Evolutionary conservation across 2,329 filamentous ascomycete genomes (phyloP).

Genomic region (Alternaria ethzedia): DNA sequence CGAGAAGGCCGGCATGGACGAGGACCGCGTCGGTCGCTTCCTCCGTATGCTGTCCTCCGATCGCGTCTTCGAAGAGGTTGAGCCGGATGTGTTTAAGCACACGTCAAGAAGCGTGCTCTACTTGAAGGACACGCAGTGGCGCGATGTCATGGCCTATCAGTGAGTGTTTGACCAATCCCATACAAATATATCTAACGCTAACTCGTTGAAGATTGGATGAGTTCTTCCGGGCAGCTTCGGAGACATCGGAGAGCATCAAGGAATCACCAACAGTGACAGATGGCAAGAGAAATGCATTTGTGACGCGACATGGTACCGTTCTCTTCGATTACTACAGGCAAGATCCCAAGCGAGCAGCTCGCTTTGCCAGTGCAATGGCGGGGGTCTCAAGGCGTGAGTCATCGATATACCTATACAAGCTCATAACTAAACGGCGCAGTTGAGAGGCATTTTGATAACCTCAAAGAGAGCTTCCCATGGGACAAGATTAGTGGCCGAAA

Average conservation of each 20-base stretch:
- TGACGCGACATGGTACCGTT: slow-evolving; percentile 24
- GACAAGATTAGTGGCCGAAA: slow-evolving; percentile 25
- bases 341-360: slow-evolving; percentile 26
- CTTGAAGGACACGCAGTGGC: slow-evolving; percentile 17
- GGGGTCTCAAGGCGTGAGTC: slow-evolving; percentile 24
- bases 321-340: slow-evolving; percentile 38
- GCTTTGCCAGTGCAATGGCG: slow-evolving; percentile 42
- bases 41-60: slow-evolving; percentile 22
- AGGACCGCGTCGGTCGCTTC: slow-evolving; percentile 18
- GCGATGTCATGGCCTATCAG: slow-evolving; percentile 23
- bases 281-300: slow-evolving; percentile 26
- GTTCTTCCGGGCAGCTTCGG: slow-evolving; percentile 35
- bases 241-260: slow-evolving; percentile 19
- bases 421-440: slow-evolving; percentile 9
- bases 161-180: neutral
- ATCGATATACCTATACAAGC: neutral
- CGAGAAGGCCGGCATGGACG: slow-evolving; percentile 17
- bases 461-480: slow-evolving; percentile 36
- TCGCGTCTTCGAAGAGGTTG: slow-evolving; percentile 23
- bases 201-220: slow-evolving; percentile 29
- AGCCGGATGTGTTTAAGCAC: slow-evolving; percentile 26
- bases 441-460: slow-evolving; percentile 31
- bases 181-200: neutral
- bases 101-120: slow-evolving; percentile 19
- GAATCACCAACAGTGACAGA: slow-evolving; percentile 8